Evolutionary conservation across 1,284 basidiomycete genomes (phyloP), one percentile per base, ranked within the genome.

Genomic region (Ustilago vetiveriae): DNA sequence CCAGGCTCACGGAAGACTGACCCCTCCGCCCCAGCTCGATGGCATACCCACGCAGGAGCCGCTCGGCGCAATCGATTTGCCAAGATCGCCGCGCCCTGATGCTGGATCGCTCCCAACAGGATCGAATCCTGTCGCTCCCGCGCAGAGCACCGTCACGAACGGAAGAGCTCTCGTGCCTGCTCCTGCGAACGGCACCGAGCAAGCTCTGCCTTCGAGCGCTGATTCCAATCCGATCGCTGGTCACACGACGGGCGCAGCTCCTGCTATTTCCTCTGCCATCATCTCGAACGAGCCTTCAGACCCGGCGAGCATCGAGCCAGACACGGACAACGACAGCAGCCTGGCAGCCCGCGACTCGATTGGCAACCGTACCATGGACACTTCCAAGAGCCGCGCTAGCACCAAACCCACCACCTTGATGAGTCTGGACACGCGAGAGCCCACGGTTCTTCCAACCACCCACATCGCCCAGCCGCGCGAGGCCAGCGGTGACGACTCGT

Each of bases 391-490:
- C 74, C 87, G 90, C 21, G 91, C 92, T 0, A 92, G 91, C 78
- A 98, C 94, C 6, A 97, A 97, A 82, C 94, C 93, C 3, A 98
- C 94, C 3, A 98, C 94, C 0, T 83, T 96, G 23, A 86, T 96
- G 38, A 93, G 91, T 72, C 87, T 95, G 60, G 94, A 97, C 14
- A 73, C 63, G 8, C 66, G 70, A 36, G 73, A 69, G 19, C 43
- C 56, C 7, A 50, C 48, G 3, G 45, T 72, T 16, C 55, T 67
- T 4, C 69, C 67, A 21, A 89, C 92, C 85, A 94, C 89, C 8
- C 93, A 94, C 83, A 97, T 96, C 70, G 93, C 93, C 4, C 90
- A 94, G 79, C 90, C 88, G 8, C 89, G 89, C 30, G 84, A 86
- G 33, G 50, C 44, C 41, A 41, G 36, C 11, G 56, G 55, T 8